Evolutionary conservation across 1,284 basidiomycete genomes (phyloP).

Genomic region (Ceratobasidium sp.): DNA sequence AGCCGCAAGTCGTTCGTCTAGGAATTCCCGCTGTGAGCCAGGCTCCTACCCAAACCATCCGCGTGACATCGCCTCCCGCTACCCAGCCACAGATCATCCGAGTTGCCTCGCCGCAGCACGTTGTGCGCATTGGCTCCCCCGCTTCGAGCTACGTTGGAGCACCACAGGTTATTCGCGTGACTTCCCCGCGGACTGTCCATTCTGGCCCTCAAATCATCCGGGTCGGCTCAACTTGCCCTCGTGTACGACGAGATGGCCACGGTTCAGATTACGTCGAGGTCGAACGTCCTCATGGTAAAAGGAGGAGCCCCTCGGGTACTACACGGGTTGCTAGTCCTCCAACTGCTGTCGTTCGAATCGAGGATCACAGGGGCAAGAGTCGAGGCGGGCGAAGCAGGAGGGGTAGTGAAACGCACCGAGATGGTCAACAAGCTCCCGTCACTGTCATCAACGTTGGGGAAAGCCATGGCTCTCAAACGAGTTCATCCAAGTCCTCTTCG

Average conservation of each 20-base stretch:
- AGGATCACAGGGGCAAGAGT: conserved; percentile 35
- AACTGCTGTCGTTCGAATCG: conserved; percentile 33
- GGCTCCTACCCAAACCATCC: conserved; percentile 23
- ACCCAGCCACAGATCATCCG: conserved; percentile 34
- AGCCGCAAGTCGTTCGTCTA: conserved; percentile 29
- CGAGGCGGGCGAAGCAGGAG: conserved; percentile 29
- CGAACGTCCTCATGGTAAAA: conserved; percentile 10
- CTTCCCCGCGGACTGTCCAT: conserved; percentile 21
- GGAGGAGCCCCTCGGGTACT: conserved; percentile 11
- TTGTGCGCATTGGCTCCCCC: conserved; percentile 34
- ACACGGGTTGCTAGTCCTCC: conserved; percentile 14
- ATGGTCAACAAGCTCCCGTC: not conserved
- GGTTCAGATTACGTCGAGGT: conserved; percentile 37
- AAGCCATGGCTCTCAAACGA: not conserved
- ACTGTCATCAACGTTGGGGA: conserved; percentile 28
- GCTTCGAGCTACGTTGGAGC: conserved; percentile 5
- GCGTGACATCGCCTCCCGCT: conserved; percentile 26
- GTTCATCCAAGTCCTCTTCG: conserved; percentile 25
- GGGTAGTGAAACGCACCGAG: not conserved
- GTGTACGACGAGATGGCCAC: conserved; percentile 6
- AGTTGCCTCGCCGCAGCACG: conserved; percentile 26
- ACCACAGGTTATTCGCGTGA: conserved; percentile 38
- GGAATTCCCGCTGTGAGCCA: conserved; percentile 29
- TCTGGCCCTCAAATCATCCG: conserved; percentile 32
- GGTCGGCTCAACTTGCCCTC: conserved; percentile 32